phyloP scores from a whole-genome alignment of 306 rosid genomes.

The Lathyrus tuberosus region DNA sequence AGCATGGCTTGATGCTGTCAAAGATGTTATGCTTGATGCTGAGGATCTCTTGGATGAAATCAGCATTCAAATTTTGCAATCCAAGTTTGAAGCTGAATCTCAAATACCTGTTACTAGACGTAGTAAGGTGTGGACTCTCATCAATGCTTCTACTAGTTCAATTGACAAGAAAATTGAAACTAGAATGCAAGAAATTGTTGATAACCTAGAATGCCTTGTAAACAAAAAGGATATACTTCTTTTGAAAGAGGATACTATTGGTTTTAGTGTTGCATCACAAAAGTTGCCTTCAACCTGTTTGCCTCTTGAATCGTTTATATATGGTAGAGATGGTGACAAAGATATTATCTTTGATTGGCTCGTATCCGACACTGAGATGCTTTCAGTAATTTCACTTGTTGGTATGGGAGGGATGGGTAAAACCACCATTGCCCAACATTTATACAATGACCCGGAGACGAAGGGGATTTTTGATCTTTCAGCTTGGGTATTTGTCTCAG shows the following conservation, averaged over 20 bases:
- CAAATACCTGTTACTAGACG: neutral
- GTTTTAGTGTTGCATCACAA: too few species aligned
- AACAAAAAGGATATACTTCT: neutral
- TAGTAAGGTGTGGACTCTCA: neutral
- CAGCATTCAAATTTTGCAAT: neutral
- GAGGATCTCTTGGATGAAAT: conserved; percentile 39
- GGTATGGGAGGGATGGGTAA: conserved; percentile 30
- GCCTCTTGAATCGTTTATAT: neutral
- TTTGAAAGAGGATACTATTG: too few species aligned
- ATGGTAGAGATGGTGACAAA: conserved; percentile 26
- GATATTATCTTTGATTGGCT: conserved; percentile 6
- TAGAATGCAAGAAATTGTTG: neutral
- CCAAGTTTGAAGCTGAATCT: neutral
- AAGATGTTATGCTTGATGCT: neutral
- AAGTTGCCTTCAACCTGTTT: conserved; percentile 24
- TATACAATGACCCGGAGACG: neutral
- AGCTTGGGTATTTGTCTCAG: conserved; percentile 32
- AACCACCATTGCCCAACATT: conserved; percentile 10
- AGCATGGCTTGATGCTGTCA: neutral
- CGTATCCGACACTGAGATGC: neutral
- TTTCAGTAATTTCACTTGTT: conserved; percentile 1
- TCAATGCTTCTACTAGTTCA: neutral
- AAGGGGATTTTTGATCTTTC: neutral
- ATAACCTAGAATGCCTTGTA: neutral
- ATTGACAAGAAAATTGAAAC: conserved; percentile 16